Base-by-base conservation (phyloP, 805 yeast genomes). In the Cyberlindnera mississippiensis region DNA sequence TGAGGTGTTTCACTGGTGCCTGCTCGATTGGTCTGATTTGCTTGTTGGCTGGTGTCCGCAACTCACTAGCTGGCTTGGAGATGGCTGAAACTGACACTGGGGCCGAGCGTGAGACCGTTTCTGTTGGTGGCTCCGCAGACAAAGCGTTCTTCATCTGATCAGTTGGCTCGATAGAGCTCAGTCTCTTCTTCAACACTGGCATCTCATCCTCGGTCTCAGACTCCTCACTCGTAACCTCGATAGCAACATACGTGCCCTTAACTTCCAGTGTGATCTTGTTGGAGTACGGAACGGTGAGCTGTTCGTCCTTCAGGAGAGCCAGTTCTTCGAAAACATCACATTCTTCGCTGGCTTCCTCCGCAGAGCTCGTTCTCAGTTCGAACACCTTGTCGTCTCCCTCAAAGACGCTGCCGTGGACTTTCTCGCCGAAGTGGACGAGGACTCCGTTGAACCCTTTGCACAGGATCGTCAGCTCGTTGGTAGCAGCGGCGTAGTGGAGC, bases 401-500 rank as follows among this genome's bases (percentile, higher is more conserved):
- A 27, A 41, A 45, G 6, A 56, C 37, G 27, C 55, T 52, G n/a
- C 64, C 63, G 33, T 70, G 69, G 14, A 68, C 49, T 15, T 55
- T 52, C 15, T 60, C 63, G 0, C 96, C 93, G 31, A 87, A 73
- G 4, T 75, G 69, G 15, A 89, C 74, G 9, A 75, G 72, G 38
- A 85, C 65, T 10, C 97, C 96, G 60, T 91, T 91, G 64, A 80
- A 75, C 4, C 98, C 97, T 41, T 78, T 61, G 61, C 97, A 91
- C 34, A 74, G 74, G 38, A 91, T 59, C 13, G 64, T 67, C 34
- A 87, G 60, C 35, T 68, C 52, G 27, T 73, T 65, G 10, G 60
- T 59, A 3, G 55, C 56, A 1, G 66, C 52, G 22, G 67, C 57
- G 56, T 74, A 80, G 19, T 71, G 64, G 2, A 84, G 55, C 13